phyloP scores from a whole-genome alignment of 176 grass and related monocot species.

The Calamus simplicifolius region DNA sequence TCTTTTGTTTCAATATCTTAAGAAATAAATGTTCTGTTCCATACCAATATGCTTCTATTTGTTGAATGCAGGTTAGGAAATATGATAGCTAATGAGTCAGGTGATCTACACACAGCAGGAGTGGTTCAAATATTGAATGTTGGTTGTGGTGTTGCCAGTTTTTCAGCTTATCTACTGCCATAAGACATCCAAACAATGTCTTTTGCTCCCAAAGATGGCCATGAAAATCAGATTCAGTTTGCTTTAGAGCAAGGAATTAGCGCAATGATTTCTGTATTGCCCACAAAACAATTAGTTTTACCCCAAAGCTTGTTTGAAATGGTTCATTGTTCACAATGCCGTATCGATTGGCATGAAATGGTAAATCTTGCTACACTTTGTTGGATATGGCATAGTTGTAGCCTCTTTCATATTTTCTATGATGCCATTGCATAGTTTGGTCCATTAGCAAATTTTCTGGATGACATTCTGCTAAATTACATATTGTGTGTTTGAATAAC shows the following conservation, averaged over 20 bases:
- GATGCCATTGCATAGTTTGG: no score
- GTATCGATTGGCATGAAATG: conserved; percentile 96
- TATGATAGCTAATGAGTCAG: conserved; percentile 79
- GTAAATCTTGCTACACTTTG: conserved; percentile 25
- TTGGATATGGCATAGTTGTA: no score
- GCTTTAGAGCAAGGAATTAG: conserved; percentile 86
- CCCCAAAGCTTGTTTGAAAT: conserved; percentile 87
- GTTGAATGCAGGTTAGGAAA: conserved; percentile 72
- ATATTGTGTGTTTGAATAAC: no score
- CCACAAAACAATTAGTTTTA: conserved; percentile 85
- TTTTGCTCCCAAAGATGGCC: conserved; percentile 91
- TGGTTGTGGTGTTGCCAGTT: conserved; percentile 86
- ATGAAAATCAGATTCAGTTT: conserved; percentile 99
- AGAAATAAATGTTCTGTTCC: no score
- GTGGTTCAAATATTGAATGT: conserved; percentile 90
- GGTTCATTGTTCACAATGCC: conserved; percentile 93
- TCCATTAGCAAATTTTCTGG: no score
- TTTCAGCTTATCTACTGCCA: conserved; percentile 87
- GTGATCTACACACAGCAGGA: conserved; percentile 66
- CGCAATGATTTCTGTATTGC: conserved; percentile 81
- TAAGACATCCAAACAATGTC: conserved; percentile 85
- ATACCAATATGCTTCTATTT: not conserved
- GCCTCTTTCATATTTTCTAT: no score
- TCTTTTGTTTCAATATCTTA: no score
- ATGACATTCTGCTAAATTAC: no score